Evolutionary conservation across 2,329 filamentous ascomycete genomes (phyloP).

Genomic region (Aspergillus piperis): DNA sequence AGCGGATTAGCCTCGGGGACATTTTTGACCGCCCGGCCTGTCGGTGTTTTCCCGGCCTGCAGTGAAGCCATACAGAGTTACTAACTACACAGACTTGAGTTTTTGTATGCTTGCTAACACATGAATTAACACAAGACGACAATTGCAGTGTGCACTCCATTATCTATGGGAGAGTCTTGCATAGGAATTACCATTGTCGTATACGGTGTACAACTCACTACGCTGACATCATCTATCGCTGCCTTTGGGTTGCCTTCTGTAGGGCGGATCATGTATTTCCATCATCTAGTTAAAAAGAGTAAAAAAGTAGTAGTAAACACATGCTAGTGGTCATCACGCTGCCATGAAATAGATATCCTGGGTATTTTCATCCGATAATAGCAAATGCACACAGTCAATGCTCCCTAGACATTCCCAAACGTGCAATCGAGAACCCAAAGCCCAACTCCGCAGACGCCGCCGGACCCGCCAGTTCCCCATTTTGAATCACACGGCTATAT

Average conservation of each 20-base stretch:
- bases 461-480: conserved; percentile 6
- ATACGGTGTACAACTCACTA: too few relatives aligned
- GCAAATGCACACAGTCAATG: conserved; percentile 19
- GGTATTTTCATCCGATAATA: conserved; percentile 33
- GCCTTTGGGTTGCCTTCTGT: not conserved
- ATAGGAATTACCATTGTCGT: too few relatives aligned
- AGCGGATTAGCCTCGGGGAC: conserved; percentile 24
- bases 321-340: conserved; percentile 18
- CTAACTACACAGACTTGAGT: too few relatives aligned
- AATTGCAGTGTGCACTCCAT: conserved; percentile 1
- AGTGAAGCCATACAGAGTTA: not conserved
- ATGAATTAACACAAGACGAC: too few relatives aligned
- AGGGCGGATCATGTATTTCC: conserved; percentile 19
- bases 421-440: conserved; percentile 11
- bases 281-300: conserved; percentile 10
- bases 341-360: conserved; percentile 27
- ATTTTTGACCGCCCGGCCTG: conserved; percentile 18
- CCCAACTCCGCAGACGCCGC: conserved; percentile 14
- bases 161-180: too few relatives aligned
- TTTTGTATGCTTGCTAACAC: too few relatives aligned
- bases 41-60: conserved; percentile 3
- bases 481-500: conserved; percentile 15
- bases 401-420: conserved; percentile 20
- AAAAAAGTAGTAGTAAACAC: not conserved
- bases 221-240: not conserved